Percentiles rank a stretch among this genome's conserved stretches.
Conservation (phyloP, 139 green algal species). For the Chlamydomonas schloesseri region DNA sequence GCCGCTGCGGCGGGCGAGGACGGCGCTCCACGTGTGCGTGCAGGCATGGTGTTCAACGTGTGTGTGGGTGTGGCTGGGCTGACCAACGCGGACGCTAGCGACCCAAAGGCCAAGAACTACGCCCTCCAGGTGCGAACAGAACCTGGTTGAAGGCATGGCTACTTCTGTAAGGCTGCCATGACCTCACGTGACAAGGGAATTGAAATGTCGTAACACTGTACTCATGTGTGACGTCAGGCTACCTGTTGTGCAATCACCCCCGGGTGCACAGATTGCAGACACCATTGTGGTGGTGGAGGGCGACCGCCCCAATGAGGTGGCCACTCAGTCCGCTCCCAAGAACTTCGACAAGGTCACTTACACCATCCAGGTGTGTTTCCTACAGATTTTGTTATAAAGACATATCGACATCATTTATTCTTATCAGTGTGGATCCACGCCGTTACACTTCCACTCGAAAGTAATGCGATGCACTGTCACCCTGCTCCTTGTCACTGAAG, state of each 20-base stretch:
- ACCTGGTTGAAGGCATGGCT: too few species aligned
- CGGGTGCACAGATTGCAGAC: conserved; percentile 82
- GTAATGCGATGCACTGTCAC: too few species aligned
- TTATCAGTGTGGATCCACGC: too few species aligned
- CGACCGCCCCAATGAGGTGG: conserved; percentile 68
- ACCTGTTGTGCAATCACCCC: neutral
- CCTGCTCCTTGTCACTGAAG: neutral
- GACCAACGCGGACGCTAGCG: conserved; percentile 38
- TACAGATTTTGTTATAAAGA: neutral
- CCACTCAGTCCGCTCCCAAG: conserved; percentile 69
- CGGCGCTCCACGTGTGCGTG: conserved; percentile 42
- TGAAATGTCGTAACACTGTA: too few species aligned
- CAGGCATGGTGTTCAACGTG: conserved; percentile 82
- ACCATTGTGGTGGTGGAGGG: conserved; percentile 80
- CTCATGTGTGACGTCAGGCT: too few species aligned
- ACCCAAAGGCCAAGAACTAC: conserved; percentile 55
- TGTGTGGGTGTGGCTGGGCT: conserved; percentile 53
- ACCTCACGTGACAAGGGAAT: too few species aligned
- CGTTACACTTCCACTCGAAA: too few species aligned
- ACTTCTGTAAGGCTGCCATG: too few species aligned
- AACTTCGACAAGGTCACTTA: conserved; percentile 73
- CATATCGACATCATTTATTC: too few species aligned
- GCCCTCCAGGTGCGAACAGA: conserved; percentile 64
- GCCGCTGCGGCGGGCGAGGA: conserved; percentile 16
- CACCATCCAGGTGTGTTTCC: conserved; percentile 50